These are phyloP conservation scores for Fusarium irregulare DNA, from an alignment of 2,329 filamentous ascomycete genomes.

Conservation along the genomic window DNA sequence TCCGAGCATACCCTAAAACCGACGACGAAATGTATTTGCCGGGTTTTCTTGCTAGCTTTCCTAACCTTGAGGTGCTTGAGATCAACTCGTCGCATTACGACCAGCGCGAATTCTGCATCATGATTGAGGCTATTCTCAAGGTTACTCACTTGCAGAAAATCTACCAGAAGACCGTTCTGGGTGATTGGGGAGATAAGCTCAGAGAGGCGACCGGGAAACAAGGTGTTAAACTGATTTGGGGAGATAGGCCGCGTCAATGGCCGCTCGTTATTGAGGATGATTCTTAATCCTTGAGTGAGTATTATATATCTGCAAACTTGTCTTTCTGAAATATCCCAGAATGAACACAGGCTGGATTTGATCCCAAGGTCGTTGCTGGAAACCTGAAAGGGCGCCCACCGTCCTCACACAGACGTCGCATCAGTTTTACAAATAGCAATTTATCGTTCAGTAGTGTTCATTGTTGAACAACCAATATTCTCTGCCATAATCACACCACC, in stretches of 20 bases:
- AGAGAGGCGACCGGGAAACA: conserved; percentile 32
- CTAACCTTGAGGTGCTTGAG: conserved; percentile 52
- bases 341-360: background rate
- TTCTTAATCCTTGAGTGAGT: background rate
- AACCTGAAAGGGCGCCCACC: background rate
- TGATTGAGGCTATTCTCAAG: conserved; percentile 49
- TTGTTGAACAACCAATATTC: background rate
- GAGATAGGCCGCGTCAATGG: conserved; percentile 48
- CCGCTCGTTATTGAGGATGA: conserved; percentile 43
- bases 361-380: background rate
- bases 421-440: background rate
- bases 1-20: conserved; percentile 45
- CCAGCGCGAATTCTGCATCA: conserved; percentile 44
- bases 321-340: background rate
- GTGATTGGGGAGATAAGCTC: conserved; percentile 49
- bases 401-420: background rate
- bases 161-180: conserved; percentile 50
- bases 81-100: conserved; percentile 50
- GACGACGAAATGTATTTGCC: conserved; percentile 49
- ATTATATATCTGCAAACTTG: background rate
- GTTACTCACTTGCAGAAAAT: conserved; percentile 49
- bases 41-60: conserved; percentile 52
- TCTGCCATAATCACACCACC: background rate
- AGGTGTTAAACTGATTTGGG: conserved; percentile 49
- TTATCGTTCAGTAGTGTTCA: background rate